Base-by-base conservation (phyloP, 2,329 filamentous ascomycete species). In the Phoma sp. region DNA sequence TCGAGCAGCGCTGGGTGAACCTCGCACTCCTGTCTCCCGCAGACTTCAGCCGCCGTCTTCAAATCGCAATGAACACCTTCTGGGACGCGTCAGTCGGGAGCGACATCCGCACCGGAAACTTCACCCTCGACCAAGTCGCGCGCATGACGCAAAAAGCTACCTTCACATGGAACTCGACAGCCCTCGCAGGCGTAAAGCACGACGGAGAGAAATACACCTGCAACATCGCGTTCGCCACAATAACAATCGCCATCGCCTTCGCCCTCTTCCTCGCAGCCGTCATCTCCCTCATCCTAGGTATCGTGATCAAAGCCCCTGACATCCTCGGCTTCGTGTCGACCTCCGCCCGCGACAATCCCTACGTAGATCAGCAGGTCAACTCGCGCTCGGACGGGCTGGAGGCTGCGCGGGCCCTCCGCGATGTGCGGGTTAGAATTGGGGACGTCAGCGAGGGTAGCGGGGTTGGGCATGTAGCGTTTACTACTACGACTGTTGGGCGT, bases 1-100 rank as follows among this genome's bases (percentile, higher is more conserved):
- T 49, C 13, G 21, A 39, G 9, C 8, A 37, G 5, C 33, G 41
- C 17, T 52, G 43, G 41, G 31, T 39, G 21, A 15, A 45, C 4
- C 6, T 46, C 10, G n/a, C 29, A 12, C 3, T 24, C 2, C 19
- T 55, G 1, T 19, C 31, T 4, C 8, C 32, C 19, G 31, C 35
- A 2, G 32, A 31, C 4, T 57, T 60, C 49, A 57, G 22, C 12
- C 25, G 29, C 10, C 50, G 48, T 15, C n/a, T 60, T 3, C 45
- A 55, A 7, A 47, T 48, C 4, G 57, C 46, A 13, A 54, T 60
- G 19, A 60, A 60, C 37, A 54, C 53, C 4, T 60, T 57, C 38
- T 60, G 57, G 53, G 53, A 60, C 29, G 21, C 45, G 0, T 36
- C n/a, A n/a, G n/a, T n/a, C n/a, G n/a, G n/a, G n/a, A n/a, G n/a